Evolutionary conservation across 2,329 filamentous ascomycete genomes (phyloP), one percentile per base, ranked within the genome.

Genomic region (Macrophomina pseudophaseolina): DNA sequence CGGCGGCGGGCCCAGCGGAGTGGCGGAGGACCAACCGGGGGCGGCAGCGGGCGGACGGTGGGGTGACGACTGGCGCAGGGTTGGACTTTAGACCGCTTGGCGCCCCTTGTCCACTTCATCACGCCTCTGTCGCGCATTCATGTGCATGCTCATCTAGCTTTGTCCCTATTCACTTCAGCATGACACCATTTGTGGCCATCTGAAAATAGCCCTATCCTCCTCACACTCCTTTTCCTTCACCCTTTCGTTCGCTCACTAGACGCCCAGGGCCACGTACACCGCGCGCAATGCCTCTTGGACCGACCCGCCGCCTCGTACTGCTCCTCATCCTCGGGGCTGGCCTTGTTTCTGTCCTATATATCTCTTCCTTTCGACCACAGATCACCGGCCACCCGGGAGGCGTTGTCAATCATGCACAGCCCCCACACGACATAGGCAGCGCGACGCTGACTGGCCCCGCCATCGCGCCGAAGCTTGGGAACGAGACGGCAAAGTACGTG

Each of bases 401-500:
- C 48, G 12, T 64, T 28, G 35, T 53, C 33, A 64, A 68, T 72
- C 54, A 42, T 65, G 51, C 32, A 48, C 68, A 70, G 30, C 68
- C 67, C 59, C 69, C 70, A 51, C 46, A 62, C 65, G 70, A 58
- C 48, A 68, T 71, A 28, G 74, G 75, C 66, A 71, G 70, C 44
- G 69, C 74, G 11, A 70, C 75, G 44, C 81, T 93, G 28, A 83
- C 84, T 18, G 91, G 91, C 66, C 87, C 87, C 65, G 89, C 88
- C 3, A 94, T 93, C 73, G 91, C 91, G 60, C 90, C 91, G 1
- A 93, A 92, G 79, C 82, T 95, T 64, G 92, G 91, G 74, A 95
- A 95, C 79, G 91, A 90, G 68, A 95, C 92, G 6, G 82, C 88
- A 64, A 95, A 94, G 77, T 78, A 77, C 44, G 77, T 75, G 40